Conservation (phyloP, 768 basidiomycete genomes). For the Trametes sanguinea region DNA sequence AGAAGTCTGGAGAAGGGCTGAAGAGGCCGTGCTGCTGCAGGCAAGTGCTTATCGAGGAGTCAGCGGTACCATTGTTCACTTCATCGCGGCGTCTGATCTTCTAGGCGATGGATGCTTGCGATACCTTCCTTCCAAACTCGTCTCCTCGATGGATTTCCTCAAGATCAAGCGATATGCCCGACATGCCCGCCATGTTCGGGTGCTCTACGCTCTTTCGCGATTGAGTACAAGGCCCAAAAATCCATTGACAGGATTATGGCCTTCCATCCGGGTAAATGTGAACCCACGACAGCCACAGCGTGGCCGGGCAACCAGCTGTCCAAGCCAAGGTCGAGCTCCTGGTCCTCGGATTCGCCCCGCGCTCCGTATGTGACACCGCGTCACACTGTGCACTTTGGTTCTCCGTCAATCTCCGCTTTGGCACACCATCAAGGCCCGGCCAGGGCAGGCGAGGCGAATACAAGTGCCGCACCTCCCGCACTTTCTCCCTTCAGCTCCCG, state of each 20-base stretch:
- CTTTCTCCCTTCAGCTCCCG: conserved; percentile 8
- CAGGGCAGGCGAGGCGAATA: conserved; percentile 12
- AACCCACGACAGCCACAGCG: neutral
- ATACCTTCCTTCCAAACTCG: neutral
- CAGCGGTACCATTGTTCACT: neutral
- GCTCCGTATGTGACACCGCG: conserved; percentile 6
- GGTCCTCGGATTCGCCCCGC: neutral
- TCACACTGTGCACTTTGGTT: conserved; percentile 4
- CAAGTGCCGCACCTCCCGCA: conserved; percentile 8
- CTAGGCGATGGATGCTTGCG: neutral
- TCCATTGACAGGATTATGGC: neutral
- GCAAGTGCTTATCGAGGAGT: conserved; percentile 1
- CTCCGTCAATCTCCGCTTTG: conserved; percentile 19
- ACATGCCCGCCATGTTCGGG: neutral
- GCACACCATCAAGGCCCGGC: conserved; percentile 4
- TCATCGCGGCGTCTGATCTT: neutral
- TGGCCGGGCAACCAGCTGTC: neutral
- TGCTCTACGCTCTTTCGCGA: neutral
- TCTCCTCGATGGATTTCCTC: neutral
- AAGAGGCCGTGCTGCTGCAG: neutral
- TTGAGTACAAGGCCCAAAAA: neutral
- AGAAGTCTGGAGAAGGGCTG: neutral
- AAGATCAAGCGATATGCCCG: neutral
- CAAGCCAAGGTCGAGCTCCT: neutral
- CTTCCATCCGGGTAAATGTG: neutral